Conservation (phyloP, 306 rosid genomes). For the Astragalus membranaceus region DNA sequence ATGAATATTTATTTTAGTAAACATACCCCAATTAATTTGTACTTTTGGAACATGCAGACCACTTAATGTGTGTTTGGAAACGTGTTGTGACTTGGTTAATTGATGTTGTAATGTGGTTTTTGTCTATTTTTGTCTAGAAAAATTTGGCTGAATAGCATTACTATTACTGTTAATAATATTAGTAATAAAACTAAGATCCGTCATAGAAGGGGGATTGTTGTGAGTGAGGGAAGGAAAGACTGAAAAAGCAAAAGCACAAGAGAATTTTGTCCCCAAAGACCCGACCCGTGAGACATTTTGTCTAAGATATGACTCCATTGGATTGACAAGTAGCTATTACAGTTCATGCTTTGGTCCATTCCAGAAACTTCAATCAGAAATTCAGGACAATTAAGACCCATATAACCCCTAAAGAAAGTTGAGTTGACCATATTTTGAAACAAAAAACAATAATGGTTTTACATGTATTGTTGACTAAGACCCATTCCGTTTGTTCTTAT, state of each 20-base stretch:
- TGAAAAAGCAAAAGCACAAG: constrained; percentile 25
- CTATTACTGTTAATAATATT: too few relatives aligned
- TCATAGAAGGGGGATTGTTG: neutral
- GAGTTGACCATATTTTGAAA: too few relatives aligned
- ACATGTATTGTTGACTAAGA: constrained; percentile 7
- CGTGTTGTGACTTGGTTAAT: too few relatives aligned
- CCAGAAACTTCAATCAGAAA: neutral
- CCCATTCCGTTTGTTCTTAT: neutral
- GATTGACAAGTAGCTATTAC: constrained; percentile 21
- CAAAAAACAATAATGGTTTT: neutral
- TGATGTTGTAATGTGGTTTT: too few relatives aligned
- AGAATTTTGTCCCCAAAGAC: constrained; percentile 14
- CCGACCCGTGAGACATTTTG: constrained; percentile 28
- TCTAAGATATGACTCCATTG: neutral
- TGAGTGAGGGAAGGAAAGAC: neutral
- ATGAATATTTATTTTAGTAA: neutral
- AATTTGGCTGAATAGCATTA: too few relatives aligned
- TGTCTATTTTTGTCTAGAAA: too few relatives aligned
- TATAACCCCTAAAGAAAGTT: neutral
- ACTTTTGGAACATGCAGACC: too few relatives aligned
- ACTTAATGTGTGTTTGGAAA: too few relatives aligned
- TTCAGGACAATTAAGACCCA: constrained; percentile 18
- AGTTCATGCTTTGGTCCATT: constrained; percentile 15
- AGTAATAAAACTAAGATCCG: neutral
- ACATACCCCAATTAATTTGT: too few relatives aligned